Conservation (phyloP, 441 rosid species). For the Omphalea diandra region DNA sequence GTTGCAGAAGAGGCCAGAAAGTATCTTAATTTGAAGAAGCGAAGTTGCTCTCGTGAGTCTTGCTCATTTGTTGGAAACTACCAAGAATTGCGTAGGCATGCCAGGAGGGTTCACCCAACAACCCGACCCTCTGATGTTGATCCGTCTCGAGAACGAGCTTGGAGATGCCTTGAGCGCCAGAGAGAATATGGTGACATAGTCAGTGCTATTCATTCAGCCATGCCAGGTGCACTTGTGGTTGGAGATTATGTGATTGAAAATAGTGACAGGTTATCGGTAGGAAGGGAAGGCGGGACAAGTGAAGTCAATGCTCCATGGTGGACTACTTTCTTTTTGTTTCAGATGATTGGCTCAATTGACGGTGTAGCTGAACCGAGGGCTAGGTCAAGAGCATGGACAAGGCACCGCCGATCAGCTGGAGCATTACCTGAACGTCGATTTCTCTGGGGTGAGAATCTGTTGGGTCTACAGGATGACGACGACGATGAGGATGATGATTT, state of each 20-base stretch:
- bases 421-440: conserved; percentile 56
- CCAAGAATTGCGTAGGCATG: conserved; percentile 81
- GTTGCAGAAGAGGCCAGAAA: conserved; percentile 65
- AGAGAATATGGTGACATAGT: conserved; percentile 90
- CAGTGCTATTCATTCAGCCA: conserved; percentile 83
- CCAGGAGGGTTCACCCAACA: conserved; percentile 76
- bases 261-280: conserved; percentile 65
- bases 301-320: conserved; percentile 57
- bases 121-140: conserved; percentile 82
- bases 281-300: conserved; percentile 49
- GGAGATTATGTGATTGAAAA: conserved; percentile 93
- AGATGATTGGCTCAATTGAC: conserved; percentile 76
- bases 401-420: conserved; percentile 59
- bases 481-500: conserved; percentile 42
- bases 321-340: conserved; percentile 77
- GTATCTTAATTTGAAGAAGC: conserved; percentile 70
- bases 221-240: conserved; percentile 90
- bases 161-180: conserved; percentile 95
- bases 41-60: conserved; percentile 86
- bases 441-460: conserved; percentile 90
- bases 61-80: conserved; percentile 76
- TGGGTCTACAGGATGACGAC: conserved; percentile 66
- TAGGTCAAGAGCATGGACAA: conserved; percentile 76
- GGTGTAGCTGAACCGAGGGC: conserved; percentile 59
- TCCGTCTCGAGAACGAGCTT: conserved; percentile 80